Base-by-base conservation (phyloP, 2,329 filamentous ascomycete species). In the Cordyceps cicadae region DNA sequence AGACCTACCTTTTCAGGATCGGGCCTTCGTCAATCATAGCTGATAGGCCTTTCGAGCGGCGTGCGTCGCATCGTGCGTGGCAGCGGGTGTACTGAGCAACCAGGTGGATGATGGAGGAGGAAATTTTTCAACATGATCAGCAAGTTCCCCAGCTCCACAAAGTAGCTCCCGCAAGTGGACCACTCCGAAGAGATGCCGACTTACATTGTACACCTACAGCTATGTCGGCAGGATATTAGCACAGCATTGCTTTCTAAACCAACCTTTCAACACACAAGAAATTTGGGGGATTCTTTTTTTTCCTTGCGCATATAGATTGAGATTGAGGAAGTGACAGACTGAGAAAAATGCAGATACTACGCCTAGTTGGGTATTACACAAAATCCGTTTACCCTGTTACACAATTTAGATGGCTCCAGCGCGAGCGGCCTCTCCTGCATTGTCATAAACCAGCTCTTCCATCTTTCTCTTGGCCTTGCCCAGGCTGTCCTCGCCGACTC, bases 401-500 rank as follows among this genome's bases (percentile, higher is more conserved):
- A 62, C 34, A 39, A 39, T 54, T 71, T 64, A 83, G 57, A 83
- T 78, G 50, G 81, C 64, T 3, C 83, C 82, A n/a, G 84, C 84
- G 60, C 83, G 72, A 0, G 84, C 83, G 21, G 79, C 81, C 71
- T 87, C 84, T 48, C 83, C 82, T 5, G 77, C 84, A 7, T 81
- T 81, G 52, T 83, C 81, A 63, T 79, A 75, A 2, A 86, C 68
- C 1, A 86, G 70, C 24, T 80, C 77, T 65, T 86, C 82, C 64
- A 81, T 76, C 66, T 76, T 79, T 67, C 80, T 88, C 69, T 86
- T 87, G 12, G 83, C 84, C 72, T 80, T 81, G 24, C 82, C 83
- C 48, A 85, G 74, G 5, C 80, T 79, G 12, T 89, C 89, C 73
- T 96, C 91, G 14, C 93, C 93, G 11, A 99, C 93, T 14, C 94